A percentile compares a stretch with the other conserved stretches of the same genome.
phyloP scores from a whole-genome alignment of 192 early-diverging fungal species.

The Geosiphon pyriformis region DNA sequence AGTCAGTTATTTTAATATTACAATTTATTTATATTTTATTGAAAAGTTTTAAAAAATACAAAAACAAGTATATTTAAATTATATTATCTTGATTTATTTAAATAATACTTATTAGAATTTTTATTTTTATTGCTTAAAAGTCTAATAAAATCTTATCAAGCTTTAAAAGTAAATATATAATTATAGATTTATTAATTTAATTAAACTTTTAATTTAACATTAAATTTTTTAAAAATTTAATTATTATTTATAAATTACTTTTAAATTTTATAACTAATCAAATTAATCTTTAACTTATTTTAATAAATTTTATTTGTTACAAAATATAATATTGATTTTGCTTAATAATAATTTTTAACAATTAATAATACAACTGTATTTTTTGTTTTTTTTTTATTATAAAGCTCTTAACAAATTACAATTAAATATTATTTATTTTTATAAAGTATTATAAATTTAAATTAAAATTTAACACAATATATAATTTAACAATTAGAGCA shows the following conservation, averaged over 20 bases:
- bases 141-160: no score
- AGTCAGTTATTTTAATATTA: neutral
- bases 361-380: neutral
- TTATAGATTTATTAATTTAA: no score
- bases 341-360: neutral
- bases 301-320: neutral
- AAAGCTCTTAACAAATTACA: neutral
- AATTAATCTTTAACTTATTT: neutral
- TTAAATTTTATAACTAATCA: neutral
- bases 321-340: neutral
- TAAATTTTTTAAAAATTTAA: no score
- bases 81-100: neutral
- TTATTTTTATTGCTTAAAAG: neutral
- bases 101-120: neutral
- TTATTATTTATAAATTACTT: constrained; percentile 2
- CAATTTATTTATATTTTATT: constrained; percentile 14
- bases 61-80: neutral
- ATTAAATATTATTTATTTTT: neutral
- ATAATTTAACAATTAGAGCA: neutral
- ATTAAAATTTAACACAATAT: neutral
- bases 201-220: no score
- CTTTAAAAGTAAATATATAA: neutral
- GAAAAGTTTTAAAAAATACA: neutral
- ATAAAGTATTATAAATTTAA: neutral
- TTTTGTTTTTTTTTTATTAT: neutral